Conservation (phyloP, 768 basidiomycete species). For the Mycena metata region DNA sequence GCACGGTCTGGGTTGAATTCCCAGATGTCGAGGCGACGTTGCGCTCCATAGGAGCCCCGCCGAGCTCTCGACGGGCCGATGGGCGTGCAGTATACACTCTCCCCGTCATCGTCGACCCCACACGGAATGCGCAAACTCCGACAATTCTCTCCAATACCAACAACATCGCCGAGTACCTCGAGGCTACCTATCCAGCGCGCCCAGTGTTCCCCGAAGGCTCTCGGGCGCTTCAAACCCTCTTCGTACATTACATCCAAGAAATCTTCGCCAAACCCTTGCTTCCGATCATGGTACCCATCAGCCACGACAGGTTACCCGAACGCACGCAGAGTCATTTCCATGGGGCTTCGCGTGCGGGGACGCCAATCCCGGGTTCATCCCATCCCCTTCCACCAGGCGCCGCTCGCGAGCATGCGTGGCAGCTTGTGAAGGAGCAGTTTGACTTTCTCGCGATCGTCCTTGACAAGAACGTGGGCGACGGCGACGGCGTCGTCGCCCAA, state of each 20-base stretch:
- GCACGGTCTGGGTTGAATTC: conserved; percentile 79
- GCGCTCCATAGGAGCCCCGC: conserved; percentile 70
- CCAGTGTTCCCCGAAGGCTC: conserved; percentile 80
- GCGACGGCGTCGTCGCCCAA: conserved; percentile 61
- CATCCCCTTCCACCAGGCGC: conserved; percentile 39
- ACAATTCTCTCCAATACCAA: conserved; percentile 70
- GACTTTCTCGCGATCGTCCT: conserved; percentile 58
- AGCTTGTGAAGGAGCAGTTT: conserved; percentile 60
- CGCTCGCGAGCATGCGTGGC: conserved; percentile 63
- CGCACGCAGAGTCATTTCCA: conserved; percentile 68
- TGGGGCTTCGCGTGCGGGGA: conserved; percentile 30
- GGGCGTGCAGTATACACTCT: conserved; percentile 76
- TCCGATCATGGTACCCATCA: conserved; percentile 78
- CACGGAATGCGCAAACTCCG: conserved; percentile 58
- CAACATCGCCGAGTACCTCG: conserved; percentile 80
- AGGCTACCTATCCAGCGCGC: conserved; percentile 74
- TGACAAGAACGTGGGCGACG: conserved; percentile 60
- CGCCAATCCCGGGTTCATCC: conserved; percentile 6
- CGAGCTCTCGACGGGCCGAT: conserved; percentile 65
- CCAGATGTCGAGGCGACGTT: conserved; percentile 75
- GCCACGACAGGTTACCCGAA: conserved; percentile 70
- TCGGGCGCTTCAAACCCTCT: conserved; percentile 75
- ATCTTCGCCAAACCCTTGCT: conserved; percentile 75
- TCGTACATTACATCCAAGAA: conserved; percentile 79
- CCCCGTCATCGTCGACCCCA: conserved; percentile 76